Evolutionary conservation across 2,329 filamentous ascomycete species (phyloP).

Genomic region (Colletotrichum lindemuthianum): DNA sequence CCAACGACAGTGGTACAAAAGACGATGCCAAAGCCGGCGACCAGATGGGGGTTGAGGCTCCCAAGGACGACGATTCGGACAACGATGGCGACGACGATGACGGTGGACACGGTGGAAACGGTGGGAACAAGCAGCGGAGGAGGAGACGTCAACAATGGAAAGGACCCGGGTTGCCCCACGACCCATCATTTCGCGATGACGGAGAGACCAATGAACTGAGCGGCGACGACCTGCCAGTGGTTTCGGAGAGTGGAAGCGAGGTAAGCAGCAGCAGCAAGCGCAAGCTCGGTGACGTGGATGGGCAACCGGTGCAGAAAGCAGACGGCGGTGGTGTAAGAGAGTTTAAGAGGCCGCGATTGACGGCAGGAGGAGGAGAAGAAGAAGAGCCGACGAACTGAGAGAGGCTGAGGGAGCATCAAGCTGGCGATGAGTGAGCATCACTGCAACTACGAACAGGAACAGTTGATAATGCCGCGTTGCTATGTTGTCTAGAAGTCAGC

Average conservation of each 20-base stretch:
- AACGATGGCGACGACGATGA: neutral
- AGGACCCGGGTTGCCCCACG: constrained; percentile 3
- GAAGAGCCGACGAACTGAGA: too few species aligned
- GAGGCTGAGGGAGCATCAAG: too few species aligned
- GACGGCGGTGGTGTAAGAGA: neutral
- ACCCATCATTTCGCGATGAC: constrained; percentile 23
- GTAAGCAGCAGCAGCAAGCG: neutral
- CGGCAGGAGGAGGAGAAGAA: too few species aligned
- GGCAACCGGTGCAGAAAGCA: neutral
- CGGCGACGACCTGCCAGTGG: constrained; percentile 15
- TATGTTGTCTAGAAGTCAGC: too few species aligned
- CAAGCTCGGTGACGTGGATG: neutral
- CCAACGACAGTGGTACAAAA: neutral
- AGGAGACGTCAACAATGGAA: neutral
- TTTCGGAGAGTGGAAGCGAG: constrained; percentile 6
- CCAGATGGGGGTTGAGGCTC: neutral
- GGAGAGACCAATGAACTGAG: constrained; percentile 25
- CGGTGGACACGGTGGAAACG: neutral
- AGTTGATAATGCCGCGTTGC: too few species aligned
- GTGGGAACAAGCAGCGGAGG: neutral
- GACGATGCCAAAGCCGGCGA: neutral
- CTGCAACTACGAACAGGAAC: too few species aligned
- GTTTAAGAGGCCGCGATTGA: too few species aligned
- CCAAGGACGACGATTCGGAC: neutral
- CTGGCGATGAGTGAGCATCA: too few species aligned